Conservation (phyloP, 495 filamentous ascomycete species). For the Pseudoneurospora amorphoporcata region DNA sequence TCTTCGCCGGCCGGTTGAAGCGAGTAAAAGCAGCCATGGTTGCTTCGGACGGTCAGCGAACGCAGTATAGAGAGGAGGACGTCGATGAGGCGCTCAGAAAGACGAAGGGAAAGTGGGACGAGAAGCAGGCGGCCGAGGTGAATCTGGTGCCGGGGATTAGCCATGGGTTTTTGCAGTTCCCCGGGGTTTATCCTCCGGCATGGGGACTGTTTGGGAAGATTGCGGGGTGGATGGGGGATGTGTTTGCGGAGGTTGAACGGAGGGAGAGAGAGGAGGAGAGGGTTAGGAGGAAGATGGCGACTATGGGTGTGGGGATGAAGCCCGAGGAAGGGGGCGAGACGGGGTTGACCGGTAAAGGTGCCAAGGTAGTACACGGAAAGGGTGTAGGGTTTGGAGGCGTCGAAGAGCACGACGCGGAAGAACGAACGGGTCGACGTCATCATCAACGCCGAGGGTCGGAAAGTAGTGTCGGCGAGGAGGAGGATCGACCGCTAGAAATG, state of each 20-base stretch:
- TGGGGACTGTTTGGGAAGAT: slow-evolving; percentile 71
- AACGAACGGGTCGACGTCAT: slow-evolving; percentile 25
- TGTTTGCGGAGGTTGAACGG: slow-evolving; percentile 45
- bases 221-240: slow-evolving; percentile 63
- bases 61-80: slow-evolving; percentile 23
- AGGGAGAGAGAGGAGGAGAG: slow-evolving; percentile 17
- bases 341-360: not conserved
- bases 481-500: slow-evolving; percentile 75
- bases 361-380: not conserved
- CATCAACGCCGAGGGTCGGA: slow-evolving; percentile 31
- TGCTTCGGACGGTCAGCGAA: slow-evolving; percentile 16
- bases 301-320: not conserved
- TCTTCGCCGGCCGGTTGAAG: slow-evolving; percentile 81
- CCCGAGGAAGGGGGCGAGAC: slow-evolving; percentile 1
- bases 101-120: slow-evolving; percentile 46
- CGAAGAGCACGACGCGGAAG: not conserved
- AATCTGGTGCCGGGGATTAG: slow-evolving; percentile 75
- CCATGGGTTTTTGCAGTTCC: slow-evolving; percentile 92
- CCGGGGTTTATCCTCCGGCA: slow-evolving; percentile 70
- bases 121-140: slow-evolving; percentile 70
- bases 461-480: slow-evolving; percentile 32
- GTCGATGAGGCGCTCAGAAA: not conserved
- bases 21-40: slow-evolving; percentile 63
- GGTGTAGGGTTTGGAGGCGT: not conserved
- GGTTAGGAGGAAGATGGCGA: slow-evolving; percentile 14